A percentile compares a stretch with the other conserved stretches of the same genome.
Conservation (phyloP, 306 rosid species). For the Astragalus glycyphyllos region DNA sequence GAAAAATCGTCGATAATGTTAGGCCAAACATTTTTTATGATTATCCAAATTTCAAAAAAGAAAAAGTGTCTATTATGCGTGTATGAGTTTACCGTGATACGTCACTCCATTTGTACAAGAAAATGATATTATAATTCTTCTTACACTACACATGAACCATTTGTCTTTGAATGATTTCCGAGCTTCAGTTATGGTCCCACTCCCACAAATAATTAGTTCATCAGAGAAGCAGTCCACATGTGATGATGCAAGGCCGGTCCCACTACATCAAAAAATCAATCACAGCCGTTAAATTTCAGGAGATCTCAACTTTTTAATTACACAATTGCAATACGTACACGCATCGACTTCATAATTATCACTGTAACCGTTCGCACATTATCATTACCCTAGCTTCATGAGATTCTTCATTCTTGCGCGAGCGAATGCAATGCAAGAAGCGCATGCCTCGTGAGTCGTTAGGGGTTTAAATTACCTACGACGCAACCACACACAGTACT, state of each 20-base stretch:
- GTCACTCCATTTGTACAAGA: no score
- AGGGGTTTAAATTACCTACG: slow-evolving; percentile 51
- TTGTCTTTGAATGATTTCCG: no score
- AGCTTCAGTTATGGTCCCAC: no score
- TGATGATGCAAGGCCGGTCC: slow-evolving; percentile 2
- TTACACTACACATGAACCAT: no score
- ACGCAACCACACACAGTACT: slow-evolving; percentile 27
- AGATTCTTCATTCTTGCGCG: slow-evolving; percentile 49
- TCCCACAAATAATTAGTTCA: slow-evolving; percentile 49
- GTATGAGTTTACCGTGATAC: no score
- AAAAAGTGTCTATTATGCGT: no score
- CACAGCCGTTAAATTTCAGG: slow-evolving; percentile 6
- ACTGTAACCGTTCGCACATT: neutral
- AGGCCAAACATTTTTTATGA: no score
- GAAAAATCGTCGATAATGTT: no score
- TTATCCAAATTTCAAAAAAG: no score
- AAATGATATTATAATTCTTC: no score
- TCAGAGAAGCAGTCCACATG: slow-evolving; percentile 43
- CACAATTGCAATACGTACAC: neutral
- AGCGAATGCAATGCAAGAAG: slow-evolving; percentile 49
- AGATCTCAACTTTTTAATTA: neutral
- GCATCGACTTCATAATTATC: neutral
- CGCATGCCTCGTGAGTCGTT: slow-evolving; percentile 67
- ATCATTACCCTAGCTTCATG: slow-evolving; percentile 21
- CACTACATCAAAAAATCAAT: slow-evolving; percentile 5